These are phyloP conservation scores for Mucor irregularis DNA, from an alignment of 371 early-diverging fungal species.

Conservation along the genomic window DNA sequence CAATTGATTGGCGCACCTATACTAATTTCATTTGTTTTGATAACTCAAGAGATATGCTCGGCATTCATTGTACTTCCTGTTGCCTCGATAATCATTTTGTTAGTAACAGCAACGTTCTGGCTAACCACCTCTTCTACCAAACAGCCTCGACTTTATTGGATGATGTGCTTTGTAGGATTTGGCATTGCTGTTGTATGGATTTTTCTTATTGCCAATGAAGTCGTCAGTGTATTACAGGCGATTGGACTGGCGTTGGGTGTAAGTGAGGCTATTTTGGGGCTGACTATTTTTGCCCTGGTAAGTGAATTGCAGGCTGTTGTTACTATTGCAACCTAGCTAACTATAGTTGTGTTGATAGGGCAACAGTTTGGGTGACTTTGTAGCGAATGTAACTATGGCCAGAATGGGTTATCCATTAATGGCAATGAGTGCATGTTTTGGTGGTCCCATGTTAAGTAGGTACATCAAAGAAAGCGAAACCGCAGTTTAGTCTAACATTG, in stretches of 20 bases:
- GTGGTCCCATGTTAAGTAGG: constrained; percentile 80
- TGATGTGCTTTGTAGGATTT: constrained; percentile 73
- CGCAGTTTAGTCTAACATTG: not conserved
- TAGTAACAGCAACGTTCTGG: constrained; percentile 22
- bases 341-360: too few relatives aligned
- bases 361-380: constrained; percentile 84
- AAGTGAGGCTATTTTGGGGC: constrained; percentile 79
- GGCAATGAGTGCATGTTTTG: constrained; percentile 87
- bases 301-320: too few relatives aligned
- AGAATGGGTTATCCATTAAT: constrained; percentile 81
- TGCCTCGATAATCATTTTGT: constrained; percentile 20
- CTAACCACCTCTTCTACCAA: constrained; percentile 28
- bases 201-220: constrained; percentile 80
- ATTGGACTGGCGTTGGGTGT: constrained; percentile 75
- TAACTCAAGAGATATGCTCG: constrained; percentile 21
- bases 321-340: too few relatives aligned
- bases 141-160: constrained; percentile 41
- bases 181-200: constrained; percentile 76
- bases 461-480: not conserved
- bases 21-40: constrained; percentile 35
- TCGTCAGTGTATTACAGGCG: constrained; percentile 77
- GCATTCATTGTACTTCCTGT: constrained; percentile 30
- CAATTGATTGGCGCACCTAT: constrained; percentile 44
- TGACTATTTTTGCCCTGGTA: constrained; percentile 83
- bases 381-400: constrained; percentile 83